A percentile compares a stretch with the other conserved stretches of the same genome.
These are phyloP conservation scores for Pichia norvegensis DNA, from an alignment of 1,139 yeast genomes.

Conservation along the genomic window DNA sequence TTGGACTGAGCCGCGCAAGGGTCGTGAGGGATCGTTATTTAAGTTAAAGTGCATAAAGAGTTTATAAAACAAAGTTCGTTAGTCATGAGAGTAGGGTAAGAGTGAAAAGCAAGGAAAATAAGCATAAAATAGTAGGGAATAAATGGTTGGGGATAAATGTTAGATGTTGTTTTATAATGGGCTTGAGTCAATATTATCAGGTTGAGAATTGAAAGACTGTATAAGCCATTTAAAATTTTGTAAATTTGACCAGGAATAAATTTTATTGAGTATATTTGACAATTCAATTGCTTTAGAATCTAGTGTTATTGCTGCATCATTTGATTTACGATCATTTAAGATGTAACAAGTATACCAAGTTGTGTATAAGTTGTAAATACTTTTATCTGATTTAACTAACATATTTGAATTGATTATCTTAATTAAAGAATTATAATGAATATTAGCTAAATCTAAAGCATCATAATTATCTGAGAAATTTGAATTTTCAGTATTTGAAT, in stretches of 20 bases:
- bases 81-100: not conserved
- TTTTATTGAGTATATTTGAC: conserved; percentile 28
- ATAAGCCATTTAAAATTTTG: conserved; percentile 11
- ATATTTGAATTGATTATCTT: conserved; percentile 20
- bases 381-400: conserved; percentile 11
- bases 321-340: conserved; percentile 12
- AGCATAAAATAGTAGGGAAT: not conserved
- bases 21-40: no score
- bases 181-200: not conserved
- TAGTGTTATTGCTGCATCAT: conserved; percentile 19
- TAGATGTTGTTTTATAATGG: not conserved
- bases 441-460: conserved; percentile 26
- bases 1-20: no score
- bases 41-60: no score
- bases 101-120: not conserved
- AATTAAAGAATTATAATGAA: conserved; percentile 31
- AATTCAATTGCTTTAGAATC: conserved; percentile 16
- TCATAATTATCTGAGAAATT: conserved; percentile 10
- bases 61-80: not conserved
- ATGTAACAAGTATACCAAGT: conserved; percentile 10
- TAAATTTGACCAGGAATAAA: conserved; percentile 25
- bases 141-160: not conserved
- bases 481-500: conserved; percentile 7
- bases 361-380: conserved; percentile 8
- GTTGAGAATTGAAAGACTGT: not conserved